A percentile compares a stretch with the other conserved stretches of the same genome.
These are phyloP conservation scores for Erythrobasidium yunnanense DNA, from an alignment of 768 basidiomycete species.

Conservation along the genomic window DNA sequence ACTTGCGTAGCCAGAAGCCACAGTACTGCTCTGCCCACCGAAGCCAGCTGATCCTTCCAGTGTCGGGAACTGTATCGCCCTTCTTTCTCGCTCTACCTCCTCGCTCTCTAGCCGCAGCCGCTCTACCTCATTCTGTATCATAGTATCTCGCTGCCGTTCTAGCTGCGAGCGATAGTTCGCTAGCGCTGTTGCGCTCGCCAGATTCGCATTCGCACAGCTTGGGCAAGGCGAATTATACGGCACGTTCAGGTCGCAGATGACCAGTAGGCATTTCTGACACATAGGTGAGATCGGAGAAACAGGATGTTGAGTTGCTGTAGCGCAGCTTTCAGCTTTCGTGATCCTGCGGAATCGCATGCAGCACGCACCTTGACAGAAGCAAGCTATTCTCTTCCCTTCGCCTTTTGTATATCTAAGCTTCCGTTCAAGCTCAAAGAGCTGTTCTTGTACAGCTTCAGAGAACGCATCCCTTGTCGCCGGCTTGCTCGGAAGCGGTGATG, in stretches of 20 bases:
- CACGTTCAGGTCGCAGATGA: conserved; percentile 22
- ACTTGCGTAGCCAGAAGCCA: conserved; percentile 1
- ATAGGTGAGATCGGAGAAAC: conserved; percentile 3
- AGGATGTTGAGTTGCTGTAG: conserved; percentile 11
- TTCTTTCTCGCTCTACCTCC: conserved; percentile 11
- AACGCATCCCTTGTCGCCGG: neutral
- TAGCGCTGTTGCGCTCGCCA: neutral
- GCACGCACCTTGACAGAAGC: conserved; percentile 24
- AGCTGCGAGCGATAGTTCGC: neutral
- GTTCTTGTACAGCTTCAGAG: neutral
- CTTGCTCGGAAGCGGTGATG: neutral
- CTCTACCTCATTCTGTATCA: neutral
- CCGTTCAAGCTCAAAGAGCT: conserved; percentile 1
- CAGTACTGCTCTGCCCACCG: neutral
- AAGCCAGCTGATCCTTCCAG: neutral
- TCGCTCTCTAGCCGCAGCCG: conserved; percentile 1
- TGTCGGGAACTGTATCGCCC: conserved; percentile 15
- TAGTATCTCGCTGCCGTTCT: neutral
- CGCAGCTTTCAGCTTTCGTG: neutral
- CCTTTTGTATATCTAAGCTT: neutral
- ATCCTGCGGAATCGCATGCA: neutral
- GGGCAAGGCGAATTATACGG: conserved; percentile 8
- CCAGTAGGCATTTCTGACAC: conserved; percentile 10
- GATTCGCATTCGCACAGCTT: neutral
- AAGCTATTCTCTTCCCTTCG: conserved; percentile 6